phyloP scores from a whole-genome alignment of 371 early-diverging fungal genomes.

The Coemansia sp. region DNA sequence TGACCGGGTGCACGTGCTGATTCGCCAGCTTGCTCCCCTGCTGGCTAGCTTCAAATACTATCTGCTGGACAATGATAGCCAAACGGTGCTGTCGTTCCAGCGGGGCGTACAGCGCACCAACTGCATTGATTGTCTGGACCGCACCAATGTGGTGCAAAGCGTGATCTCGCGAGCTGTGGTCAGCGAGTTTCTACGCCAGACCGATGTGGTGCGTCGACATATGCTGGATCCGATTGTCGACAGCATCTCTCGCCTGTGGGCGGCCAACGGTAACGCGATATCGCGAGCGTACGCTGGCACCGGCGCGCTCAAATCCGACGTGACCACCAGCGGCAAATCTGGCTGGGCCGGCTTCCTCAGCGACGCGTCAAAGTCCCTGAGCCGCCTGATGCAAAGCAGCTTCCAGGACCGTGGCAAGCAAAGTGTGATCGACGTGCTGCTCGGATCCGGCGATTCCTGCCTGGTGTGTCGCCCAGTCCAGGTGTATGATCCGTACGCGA shows the following conservation, averaged over 20 bases:
- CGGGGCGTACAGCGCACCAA: slow-evolving; percentile 89
- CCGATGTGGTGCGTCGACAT: slow-evolving; percentile 4
- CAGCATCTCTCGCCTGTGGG: slow-evolving; percentile 47
- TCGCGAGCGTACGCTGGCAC: slow-evolving; percentile 98
- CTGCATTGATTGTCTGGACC: slow-evolving; percentile 98
- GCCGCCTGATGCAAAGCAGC: slow-evolving; percentile 90
- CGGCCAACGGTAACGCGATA: slow-evolving; percentile 83
- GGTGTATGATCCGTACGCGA: slow-evolving; percentile 28
- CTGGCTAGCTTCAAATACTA: slow-evolving; percentile 64
- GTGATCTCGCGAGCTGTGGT: slow-evolving; percentile 57
- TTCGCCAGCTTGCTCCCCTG: slow-evolving; percentile 47
- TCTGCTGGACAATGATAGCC: slow-evolving; percentile 60
- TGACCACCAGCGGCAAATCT: slow-evolving; percentile 86
- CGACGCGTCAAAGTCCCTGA: slow-evolving; percentile 90
- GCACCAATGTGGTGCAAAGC: slow-evolving; percentile 75
- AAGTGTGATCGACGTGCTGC: slow-evolving; percentile 83
- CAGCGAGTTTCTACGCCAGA: slow-evolving; percentile 46
- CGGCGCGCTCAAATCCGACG: slow-evolving; percentile 91
- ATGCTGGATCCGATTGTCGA: slow-evolving; percentile 40
- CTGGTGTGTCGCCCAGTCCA: slow-evolving; percentile 51
- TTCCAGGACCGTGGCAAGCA: slow-evolving; percentile 91
- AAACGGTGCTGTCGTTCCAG: slow-evolving; percentile 63
- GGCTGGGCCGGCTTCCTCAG: slow-evolving; percentile 70
- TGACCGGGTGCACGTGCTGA: slow-evolving; percentile 65
- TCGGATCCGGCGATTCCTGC: slow-evolving; percentile 61